Conservation (phyloP, 768 basidiomycete genomes). For the Collybia sordida region DNA sequence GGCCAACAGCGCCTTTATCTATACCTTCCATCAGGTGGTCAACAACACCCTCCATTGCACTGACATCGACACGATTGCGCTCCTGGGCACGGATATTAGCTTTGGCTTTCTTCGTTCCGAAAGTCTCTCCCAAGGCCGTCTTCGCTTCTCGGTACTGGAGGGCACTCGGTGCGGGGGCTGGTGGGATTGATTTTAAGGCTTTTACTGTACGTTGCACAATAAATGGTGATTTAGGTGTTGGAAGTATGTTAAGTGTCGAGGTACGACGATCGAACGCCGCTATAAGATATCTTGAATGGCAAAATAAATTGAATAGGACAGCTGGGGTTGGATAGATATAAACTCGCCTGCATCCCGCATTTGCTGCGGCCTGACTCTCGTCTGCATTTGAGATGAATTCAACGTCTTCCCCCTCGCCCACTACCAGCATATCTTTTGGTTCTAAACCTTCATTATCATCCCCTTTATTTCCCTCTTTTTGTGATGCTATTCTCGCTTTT, state of each 20-base stretch:
- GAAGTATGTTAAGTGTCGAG: constrained; percentile 65
- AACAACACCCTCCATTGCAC: constrained; percentile 83
- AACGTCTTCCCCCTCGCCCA: constrained; percentile 80
- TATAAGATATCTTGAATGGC: constrained; percentile 68
- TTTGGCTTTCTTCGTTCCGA: constrained; percentile 95
- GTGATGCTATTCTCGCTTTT: constrained; percentile 29
- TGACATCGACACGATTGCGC: constrained; percentile 86
- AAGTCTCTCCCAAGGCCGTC: constrained; percentile 84
- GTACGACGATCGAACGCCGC: constrained; percentile 81
- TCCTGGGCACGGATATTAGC: constrained; percentile 81
- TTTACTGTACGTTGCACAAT: constrained; percentile 81
- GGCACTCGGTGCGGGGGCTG: constrained; percentile 48
- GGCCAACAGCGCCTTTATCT: constrained; percentile 62
- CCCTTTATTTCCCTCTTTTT: constrained; percentile 16
- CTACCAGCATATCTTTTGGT: constrained; percentile 50
- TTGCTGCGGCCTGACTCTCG: constrained; percentile 45
- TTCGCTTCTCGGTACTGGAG: constrained; percentile 61
- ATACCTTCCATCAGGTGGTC: constrained; percentile 84
- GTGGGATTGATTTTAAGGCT: constrained; percentile 66
- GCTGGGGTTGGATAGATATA: constrained; percentile 1
- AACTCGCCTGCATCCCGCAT: constrained; percentile 69
- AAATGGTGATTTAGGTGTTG: constrained; percentile 62
- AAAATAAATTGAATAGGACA: background rate
- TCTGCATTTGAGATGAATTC: constrained; percentile 75
- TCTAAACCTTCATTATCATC: constrained; percentile 20